Evolutionary conservation across 192 early-diverging fungal genomes (phyloP).

Genomic region (Linnemannia zychae): DNA sequence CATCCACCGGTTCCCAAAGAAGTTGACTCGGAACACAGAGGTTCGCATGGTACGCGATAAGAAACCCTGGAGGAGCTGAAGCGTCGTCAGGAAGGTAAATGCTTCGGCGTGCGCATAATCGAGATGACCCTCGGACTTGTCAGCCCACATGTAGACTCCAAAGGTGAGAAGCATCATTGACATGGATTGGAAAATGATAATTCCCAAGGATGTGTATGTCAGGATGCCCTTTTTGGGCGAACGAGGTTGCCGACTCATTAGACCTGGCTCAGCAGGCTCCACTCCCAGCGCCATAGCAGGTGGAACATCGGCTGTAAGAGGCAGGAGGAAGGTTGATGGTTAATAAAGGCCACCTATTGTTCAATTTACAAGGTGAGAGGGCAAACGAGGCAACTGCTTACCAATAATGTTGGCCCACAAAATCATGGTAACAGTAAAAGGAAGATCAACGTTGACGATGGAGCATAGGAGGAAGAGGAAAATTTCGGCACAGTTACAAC

Average conservation of each 20-base stretch:
- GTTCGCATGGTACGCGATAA: conserved; percentile 79
- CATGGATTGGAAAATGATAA: conserved; percentile 82
- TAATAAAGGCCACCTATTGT: too few species aligned
- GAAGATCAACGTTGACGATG: conserved; percentile 81
- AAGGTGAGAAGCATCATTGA: conserved; percentile 77
- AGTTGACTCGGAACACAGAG: conserved; percentile 81
- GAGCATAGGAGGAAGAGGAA: conserved; percentile 88
- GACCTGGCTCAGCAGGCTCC: conserved; percentile 86
- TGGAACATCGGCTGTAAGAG: conserved; percentile 95
- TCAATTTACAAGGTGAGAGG: background rate
- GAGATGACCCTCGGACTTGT: conserved; percentile 42
- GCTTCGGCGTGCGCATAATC: conserved; percentile 68
- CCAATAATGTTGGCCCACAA: conserved; percentile 97
- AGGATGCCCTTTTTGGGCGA: conserved; percentile 83
- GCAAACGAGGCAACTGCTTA: conserved; percentile 17
- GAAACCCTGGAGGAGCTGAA: conserved; percentile 93
- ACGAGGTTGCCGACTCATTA: conserved; percentile 90
- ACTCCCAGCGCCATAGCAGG: conserved; percentile 95
- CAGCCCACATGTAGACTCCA: conserved; percentile 70
- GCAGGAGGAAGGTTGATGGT: background rate
- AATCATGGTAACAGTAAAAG: conserved; percentile 95
- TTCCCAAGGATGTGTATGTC: conserved; percentile 67
- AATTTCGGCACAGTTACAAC: conserved; percentile 96
- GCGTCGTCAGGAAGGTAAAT: conserved; percentile 84
- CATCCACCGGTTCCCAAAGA: conserved; percentile 87